Conservation (phyloP, 2,329 filamentous ascomycete species). For the Pestalotiopsis sp. region DNA sequence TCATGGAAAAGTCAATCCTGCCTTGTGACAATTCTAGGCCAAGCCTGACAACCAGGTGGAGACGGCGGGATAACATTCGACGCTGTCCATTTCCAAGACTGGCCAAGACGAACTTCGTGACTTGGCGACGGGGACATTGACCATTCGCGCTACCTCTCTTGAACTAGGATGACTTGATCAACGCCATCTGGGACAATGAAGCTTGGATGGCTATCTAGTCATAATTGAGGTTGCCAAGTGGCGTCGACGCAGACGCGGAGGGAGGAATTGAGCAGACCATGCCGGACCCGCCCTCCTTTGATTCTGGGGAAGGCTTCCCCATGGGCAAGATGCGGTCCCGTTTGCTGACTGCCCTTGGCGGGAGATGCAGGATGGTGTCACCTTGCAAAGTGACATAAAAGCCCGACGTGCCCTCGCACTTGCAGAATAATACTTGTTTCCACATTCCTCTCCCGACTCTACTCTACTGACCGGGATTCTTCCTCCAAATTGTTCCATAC, state of each 20-base stretch:
- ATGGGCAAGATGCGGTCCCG: not conserved
- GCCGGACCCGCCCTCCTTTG: not conserved
- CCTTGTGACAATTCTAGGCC: not conserved
- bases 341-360: not conserved
- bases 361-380: not conserved
- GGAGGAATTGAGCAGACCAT: not conserved
- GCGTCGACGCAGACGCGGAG: not conserved
- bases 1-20: not conserved
- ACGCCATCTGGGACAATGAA: not conserved
- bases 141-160: not conserved
- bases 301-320: not conserved
- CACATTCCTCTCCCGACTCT: not conserved
- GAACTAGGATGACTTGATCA: not conserved
- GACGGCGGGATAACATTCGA: slow-evolving; percentile 8
- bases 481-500: not conserved
- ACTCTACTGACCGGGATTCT: not conserved
- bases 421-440: not conserved
- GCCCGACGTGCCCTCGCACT: not conserved
- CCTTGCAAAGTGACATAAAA: not conserved
- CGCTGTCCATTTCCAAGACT: slow-evolving; percentile 1
- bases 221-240: not conserved
- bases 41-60: not conserved
- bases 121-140: not conserved
- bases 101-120: slow-evolving; percentile 3
- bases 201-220: not conserved